Evolutionary conservation across 1,139 yeast genomes (phyloP).

Genomic region (Taphrina populina): DNA sequence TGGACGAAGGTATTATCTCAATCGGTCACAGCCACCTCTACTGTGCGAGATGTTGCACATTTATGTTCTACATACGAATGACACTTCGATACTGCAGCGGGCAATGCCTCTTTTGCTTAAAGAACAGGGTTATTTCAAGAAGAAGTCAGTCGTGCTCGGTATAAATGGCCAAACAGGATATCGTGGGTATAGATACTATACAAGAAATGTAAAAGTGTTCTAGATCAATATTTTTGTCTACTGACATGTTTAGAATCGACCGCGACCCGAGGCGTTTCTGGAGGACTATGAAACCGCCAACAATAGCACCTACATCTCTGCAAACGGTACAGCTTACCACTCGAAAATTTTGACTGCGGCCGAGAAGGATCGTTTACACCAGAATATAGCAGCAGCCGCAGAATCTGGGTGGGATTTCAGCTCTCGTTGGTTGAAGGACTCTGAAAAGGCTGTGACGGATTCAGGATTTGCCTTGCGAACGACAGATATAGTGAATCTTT

Average conservation of each 20-base stretch:
- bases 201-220: slow-evolving; percentile 1
- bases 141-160: neutral
- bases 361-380: slow-evolving; percentile 2
- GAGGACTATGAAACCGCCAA: slow-evolving; percentile 34
- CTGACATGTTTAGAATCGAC: slow-evolving; percentile 23
- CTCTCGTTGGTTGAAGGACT: slow-evolving; percentile 26
- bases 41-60: slow-evolving; percentile 27
- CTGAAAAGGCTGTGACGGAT: slow-evolving; percentile 6
- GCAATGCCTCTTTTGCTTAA: slow-evolving; percentile 25
- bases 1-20: slow-evolving; percentile 32
- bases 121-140: slow-evolving; percentile 21
- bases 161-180: too few species aligned
- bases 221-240: neutral
- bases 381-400: slow-evolving; percentile 31
- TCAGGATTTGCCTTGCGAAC: slow-evolving; percentile 23
- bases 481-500: slow-evolving; percentile 15
- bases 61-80: slow-evolving; percentile 23
- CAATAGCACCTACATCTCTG: slow-evolving; percentile 12
- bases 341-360: slow-evolving; percentile 2
- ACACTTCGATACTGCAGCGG: slow-evolving; percentile 18
- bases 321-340: slow-evolving; percentile 12
- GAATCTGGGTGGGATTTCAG: slow-evolving; percentile 34
- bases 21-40: slow-evolving; percentile 34
- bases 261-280: slow-evolving; percentile 33
- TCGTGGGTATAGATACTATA: neutral